A percentile compares a stretch with the other conserved stretches of the same genome.
Evolutionary conservation across 208 protist species (phyloP).

Genomic region (Borovskyia barvae): DNA sequence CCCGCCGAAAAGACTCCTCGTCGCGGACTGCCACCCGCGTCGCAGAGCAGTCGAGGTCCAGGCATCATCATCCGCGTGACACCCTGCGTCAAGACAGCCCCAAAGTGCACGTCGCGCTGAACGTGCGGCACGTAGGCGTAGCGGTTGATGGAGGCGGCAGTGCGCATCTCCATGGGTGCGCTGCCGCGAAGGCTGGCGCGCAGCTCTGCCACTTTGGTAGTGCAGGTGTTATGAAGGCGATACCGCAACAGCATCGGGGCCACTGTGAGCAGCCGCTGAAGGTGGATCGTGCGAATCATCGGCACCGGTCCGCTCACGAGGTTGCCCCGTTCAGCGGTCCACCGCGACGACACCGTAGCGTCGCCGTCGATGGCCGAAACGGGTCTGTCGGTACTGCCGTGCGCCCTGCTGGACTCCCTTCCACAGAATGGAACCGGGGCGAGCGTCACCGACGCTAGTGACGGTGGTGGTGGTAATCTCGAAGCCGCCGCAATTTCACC

Average conservation of each 20-base stretch:
- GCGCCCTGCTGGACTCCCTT: not conserved
- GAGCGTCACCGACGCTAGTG: not conserved
- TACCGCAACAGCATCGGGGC: conserved; percentile 39
- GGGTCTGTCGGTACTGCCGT: not conserved
- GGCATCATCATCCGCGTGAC: conserved; percentile 40
- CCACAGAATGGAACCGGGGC: not conserved
- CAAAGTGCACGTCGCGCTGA: conserved; percentile 47
- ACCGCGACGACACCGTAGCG: not conserved
- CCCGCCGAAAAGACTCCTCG: not conserved
- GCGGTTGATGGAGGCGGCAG: conserved; percentile 28
- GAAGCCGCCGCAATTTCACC: conserved; percentile 34
- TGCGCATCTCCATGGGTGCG: conserved; percentile 16
- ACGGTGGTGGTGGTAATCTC: conserved; percentile 1
- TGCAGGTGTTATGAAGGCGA: conserved; percentile 34
- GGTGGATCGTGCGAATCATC: conserved; percentile 28
- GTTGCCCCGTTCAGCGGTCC: not conserved
- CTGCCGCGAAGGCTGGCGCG: conserved; percentile 19
- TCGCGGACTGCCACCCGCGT: too few species aligned
- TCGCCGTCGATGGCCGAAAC: not conserved
- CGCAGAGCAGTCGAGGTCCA: conserved; percentile 27
- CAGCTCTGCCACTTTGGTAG: conserved; percentile 31
- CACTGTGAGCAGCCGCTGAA: conserved; percentile 30
- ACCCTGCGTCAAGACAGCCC: conserved; percentile 38
- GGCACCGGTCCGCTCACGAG: too few species aligned
- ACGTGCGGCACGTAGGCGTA: conserved; percentile 34